Evolutionary conservation across 805 yeast species (phyloP).

Genomic region (Yamadazyma sp.): DNA sequence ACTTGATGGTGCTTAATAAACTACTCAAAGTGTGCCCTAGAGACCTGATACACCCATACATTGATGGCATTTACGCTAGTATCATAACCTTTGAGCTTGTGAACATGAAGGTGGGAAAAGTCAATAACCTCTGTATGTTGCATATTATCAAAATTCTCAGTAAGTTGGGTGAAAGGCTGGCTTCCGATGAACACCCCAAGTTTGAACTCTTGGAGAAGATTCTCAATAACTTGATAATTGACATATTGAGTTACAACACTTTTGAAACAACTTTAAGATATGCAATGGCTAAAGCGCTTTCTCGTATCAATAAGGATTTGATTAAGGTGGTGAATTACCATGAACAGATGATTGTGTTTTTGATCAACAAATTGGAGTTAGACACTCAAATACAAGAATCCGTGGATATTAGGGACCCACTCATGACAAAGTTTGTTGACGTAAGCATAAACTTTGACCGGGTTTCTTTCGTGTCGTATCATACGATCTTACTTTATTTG

Average conservation of each 20-base stretch:
- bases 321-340: constrained; percentile 34
- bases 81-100: constrained; percentile 17
- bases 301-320: constrained; percentile 44
- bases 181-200: constrained; percentile 18
- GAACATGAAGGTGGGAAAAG: not conserved
- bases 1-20: constrained; percentile 41
- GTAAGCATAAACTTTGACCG: constrained; percentile 7
- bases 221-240: constrained; percentile 46
- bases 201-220: constrained; percentile 44
- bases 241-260: constrained; percentile 27
- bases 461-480: constrained; percentile 42
- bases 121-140: constrained; percentile 15
- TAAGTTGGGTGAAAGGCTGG: constrained; percentile 33
- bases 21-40: constrained; percentile 26
- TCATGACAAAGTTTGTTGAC: constrained; percentile 1
- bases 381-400: constrained; percentile 18
- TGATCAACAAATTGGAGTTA: constrained; percentile 34
- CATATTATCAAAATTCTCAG: constrained; percentile 35
- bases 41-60: constrained; percentile 1
- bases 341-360: constrained; percentile 39
- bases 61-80: constrained; percentile 1
- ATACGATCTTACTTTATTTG: constrained; percentile 55
- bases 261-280: constrained; percentile 60
- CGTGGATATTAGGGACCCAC: not conserved
- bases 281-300: constrained; percentile 63